phyloP scores from a whole-genome alignment of 768 basidiomycete genomes.

The Russula sp. region DNA sequence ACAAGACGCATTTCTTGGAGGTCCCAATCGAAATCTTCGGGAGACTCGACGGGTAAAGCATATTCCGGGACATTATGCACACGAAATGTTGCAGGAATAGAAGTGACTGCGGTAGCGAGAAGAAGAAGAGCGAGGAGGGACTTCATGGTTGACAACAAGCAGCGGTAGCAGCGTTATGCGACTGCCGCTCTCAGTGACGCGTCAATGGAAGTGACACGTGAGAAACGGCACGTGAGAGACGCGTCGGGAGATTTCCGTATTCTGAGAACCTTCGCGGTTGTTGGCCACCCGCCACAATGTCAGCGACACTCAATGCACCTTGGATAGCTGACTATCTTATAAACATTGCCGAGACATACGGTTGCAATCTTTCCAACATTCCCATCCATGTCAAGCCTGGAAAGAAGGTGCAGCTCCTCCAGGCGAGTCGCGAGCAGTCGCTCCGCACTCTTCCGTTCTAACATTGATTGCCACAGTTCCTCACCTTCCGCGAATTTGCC shows the following conservation, averaged over 20 bases:
- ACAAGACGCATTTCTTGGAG: conserved; percentile 71
- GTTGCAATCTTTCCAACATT: conserved; percentile 43
- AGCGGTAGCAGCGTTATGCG: too few species aligned
- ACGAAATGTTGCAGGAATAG: conserved; percentile 17
- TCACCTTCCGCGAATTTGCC: conserved; percentile 46
- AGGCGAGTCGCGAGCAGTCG: conserved; percentile 41
- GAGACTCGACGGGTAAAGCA: background rate
- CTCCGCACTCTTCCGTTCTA: background rate
- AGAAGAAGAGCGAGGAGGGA: conserved; percentile 14
- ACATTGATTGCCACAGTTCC: conserved; percentile 43
- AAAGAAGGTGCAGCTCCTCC: conserved; percentile 57
- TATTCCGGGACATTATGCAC: conserved; percentile 20
- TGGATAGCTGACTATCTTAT: conserved; percentile 61
- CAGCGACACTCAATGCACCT: conserved; percentile 41
- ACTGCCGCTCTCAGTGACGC: background rate
- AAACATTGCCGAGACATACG: conserved; percentile 49
- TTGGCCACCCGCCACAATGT: conserved; percentile 35
- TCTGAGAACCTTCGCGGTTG: background rate
- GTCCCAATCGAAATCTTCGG: conserved; percentile 52
- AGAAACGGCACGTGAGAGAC: conserved; percentile 9
- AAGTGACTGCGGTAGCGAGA: conserved; percentile 8
- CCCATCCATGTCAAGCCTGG: conserved; percentile 38
- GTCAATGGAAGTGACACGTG: background rate
- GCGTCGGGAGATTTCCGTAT: background rate
- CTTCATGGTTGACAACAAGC: conserved; percentile 20